Base-by-base conservation (phyloP, 2,329 filamentous ascomycete species). In the Penicillium decumbens region DNA sequence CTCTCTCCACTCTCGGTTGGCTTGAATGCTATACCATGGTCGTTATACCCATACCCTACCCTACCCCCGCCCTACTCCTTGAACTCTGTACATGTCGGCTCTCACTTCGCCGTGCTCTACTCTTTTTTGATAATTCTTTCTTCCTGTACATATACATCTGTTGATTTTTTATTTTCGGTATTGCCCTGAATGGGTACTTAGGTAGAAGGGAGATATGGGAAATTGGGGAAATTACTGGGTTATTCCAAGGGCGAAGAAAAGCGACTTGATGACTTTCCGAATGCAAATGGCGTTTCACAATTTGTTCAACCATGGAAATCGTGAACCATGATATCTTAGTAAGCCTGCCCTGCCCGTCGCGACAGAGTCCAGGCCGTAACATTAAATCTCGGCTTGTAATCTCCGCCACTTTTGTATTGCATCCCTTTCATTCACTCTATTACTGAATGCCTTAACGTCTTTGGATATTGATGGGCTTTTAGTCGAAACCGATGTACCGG, bases 141-240 rank as follows among this genome's bases (percentile, higher is more conserved):
- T 53, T 54, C 51, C 44, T 61, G 57, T 61, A 61, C 41, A 61
- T 61, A 61, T 60, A 61, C 47, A 55, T 51, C 30, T 47, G 43
- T 49, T 18, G 32, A 41, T 47, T 43, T 51, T 52, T 18, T 18
- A 29, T 42, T 49, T 51, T 45, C 33, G 40, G 37, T 49, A 46
- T 57, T 40, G 45, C 58, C 58, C 58, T 61, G 56, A 51, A 61
- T 53, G 58, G 58, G 59, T 53, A 18, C 15, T 18, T 18, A 18
- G 15, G 15, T 18, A 50, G 37, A 54, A 55, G 49, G 47, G 51
- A 43, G 49, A 37, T 38, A 33, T 45, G 35, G 39, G 45, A 47
- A 41, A 37, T 43, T 3, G 3, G 20, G 20, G 20, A 23, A 23
- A 18, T 18, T 51, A 45, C 27, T 50, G 50, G 47, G 38, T 57